Base-by-base conservation (phyloP, 495 filamentous ascomycete species). In the Penicillium samsonianum region DNA sequence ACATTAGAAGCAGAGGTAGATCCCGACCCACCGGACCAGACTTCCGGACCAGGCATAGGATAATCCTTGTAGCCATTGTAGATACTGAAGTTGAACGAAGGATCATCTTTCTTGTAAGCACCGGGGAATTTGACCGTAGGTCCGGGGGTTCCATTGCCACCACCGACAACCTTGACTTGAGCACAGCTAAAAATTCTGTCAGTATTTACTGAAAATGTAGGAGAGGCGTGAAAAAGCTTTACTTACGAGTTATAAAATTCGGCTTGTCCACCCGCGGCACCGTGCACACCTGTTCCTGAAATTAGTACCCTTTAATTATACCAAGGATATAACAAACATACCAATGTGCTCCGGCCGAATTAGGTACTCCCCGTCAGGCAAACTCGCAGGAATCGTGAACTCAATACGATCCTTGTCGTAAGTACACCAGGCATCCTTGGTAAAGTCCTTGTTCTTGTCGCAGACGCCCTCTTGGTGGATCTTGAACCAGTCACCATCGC, bases 291-390 rank as follows among this genome's bases (percentile, higher is more conserved):
- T 35, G 33, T 35, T 35, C 14, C 33, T 0, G 11, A 16, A 16
- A 35, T 35, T 16, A 35, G 33, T 16, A 35, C 3, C 5, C 12
- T 16, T 35, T 5, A 5, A 12, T 16, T 35, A 16, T 35, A 35
- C 1, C 2, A 16, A 16, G 5, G 14, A 35, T 16, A 16, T 35
- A 35, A 6, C 12, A 35, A 14, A 35, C 33, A 35, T 35, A 35
- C 33, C 81, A 17, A 86, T 80, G 26, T 77, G 76, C 66, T 86
- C 82, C 50, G 82, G 78, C 3, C 84, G 78, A 53, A 86, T 69
- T 47, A 87, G 79, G 57, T 87, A 87, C 54, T 85, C 78, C 37
- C 84, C 84, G 53, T 65, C 70, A 0, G 77, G 70, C 58, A 83
- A 67, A 44, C 68, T 76, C 59, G 74, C 72, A 17, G 83, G 83